Evolutionary conservation across 1,284 basidiomycete species (phyloP).

Genomic region (Ganoderma resinaceum): DNA sequence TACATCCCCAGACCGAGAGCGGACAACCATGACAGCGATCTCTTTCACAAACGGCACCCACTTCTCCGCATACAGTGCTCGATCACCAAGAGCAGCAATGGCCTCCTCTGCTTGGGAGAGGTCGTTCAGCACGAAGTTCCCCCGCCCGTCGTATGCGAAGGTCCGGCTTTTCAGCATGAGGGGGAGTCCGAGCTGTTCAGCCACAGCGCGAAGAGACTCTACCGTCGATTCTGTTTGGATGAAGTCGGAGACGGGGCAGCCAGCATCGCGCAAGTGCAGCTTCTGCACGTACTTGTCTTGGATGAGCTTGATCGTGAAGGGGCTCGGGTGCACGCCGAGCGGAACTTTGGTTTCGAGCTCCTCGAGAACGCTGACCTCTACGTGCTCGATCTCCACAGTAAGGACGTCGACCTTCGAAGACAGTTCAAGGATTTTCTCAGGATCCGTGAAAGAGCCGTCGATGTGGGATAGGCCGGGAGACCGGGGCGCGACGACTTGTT

Average conservation of each 20-base stretch:
- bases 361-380: conserved; percentile 83
- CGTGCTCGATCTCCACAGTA: conserved; percentile 98
- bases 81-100: conserved; percentile 68
- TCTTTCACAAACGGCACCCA: conserved; percentile 93
- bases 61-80: conserved; percentile 90
- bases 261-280: conserved; percentile 67
- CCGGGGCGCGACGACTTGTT: conserved; percentile 80
- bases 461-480: conserved; percentile 67
- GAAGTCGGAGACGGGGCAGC: conserved; percentile 82
- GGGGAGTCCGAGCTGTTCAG: conserved; percentile 77
- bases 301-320: conserved; percentile 86
- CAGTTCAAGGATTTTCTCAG: conserved; percentile 82
- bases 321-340: conserved; percentile 85
- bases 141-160: conserved; percentile 95
- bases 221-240: conserved; percentile 61
- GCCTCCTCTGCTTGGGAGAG: conserved; percentile 66
- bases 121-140: conserved; percentile 85
- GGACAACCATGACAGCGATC: conserved; percentile 98
- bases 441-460: conserved; percentile 90
- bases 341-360: conserved; percentile 60
- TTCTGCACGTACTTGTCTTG: conserved; percentile 98
- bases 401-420: conserved; percentile 87
- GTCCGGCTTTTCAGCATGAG: conserved; percentile 97
- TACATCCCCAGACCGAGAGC: conserved; percentile 78
- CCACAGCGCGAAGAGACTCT: conserved; percentile 64